Evolutionary conservation across 2,329 filamentous ascomycete species (phyloP).

Genomic region (Fusarium pininemorale): DNA sequence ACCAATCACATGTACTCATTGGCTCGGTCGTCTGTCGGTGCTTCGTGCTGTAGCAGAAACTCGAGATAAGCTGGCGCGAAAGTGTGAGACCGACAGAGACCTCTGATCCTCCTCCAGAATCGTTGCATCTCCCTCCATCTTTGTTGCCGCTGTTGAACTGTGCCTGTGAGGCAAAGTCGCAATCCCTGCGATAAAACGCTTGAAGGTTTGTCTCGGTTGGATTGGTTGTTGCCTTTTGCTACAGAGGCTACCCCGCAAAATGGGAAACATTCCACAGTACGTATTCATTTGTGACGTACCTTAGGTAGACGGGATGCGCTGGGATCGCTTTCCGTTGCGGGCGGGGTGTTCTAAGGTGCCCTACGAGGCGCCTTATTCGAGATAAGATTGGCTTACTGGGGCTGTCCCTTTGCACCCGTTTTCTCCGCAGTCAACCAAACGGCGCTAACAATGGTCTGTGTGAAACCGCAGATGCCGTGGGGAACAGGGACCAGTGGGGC

Average conservation of each 20-base stretch:
- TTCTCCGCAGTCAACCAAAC: conserved; percentile 20
- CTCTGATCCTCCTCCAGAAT: neutral
- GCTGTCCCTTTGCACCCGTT: conserved; percentile 26
- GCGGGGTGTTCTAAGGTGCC: conserved; percentile 9
- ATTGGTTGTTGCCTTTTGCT: neutral
- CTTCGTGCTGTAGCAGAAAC: neutral
- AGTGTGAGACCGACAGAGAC: neutral
- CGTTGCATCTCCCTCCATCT: neutral
- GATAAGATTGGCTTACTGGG: conserved; percentile 25
- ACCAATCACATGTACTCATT: conserved; percentile 5
- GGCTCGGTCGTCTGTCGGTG: conserved; percentile 1
- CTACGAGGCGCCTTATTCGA: conserved; percentile 14
- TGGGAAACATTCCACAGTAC: conserved; percentile 5
- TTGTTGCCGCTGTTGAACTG: conserved; percentile 7
- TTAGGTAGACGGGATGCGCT: conserved; percentile 5
- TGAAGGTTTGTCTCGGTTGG: conserved; percentile 12
- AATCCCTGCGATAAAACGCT: conserved; percentile 12
- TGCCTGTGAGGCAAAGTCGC: conserved; percentile 17
- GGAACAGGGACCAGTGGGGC: conserved; percentile 3
- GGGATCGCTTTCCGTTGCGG: conserved; percentile 5
- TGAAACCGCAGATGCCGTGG: conserved; percentile 26
- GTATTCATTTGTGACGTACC: conserved; percentile 31
- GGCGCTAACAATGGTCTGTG: conserved; percentile 15
- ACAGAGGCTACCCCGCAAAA: conserved; percentile 36
- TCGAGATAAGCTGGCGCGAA: neutral